Evolutionary conservation across 768 basidiomycete species (phyloP), one percentile per base, ranked within the genome.

Genomic region (Termitomyces sp.): DNA sequence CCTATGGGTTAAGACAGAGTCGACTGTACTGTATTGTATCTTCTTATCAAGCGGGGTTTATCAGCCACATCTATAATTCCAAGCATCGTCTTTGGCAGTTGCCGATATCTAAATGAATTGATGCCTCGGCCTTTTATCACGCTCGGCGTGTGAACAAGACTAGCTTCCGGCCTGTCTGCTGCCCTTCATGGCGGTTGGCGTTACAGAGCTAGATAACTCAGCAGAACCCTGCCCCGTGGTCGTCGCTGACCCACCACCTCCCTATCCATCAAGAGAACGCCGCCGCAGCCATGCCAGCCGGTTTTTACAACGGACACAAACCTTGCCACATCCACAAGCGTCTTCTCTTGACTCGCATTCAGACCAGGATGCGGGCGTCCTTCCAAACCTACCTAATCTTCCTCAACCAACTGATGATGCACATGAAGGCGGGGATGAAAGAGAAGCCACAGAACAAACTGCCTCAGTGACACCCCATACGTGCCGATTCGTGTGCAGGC

Each of bases 191-290:
- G 54, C 39, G 33, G 36, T 50, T 24, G 57, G 46, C 49, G 50
- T 59, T 11, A 9, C 39, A 33, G 54, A 55, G 2, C 11, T 51
- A 7, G 27, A 9, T 18, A 12, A 31, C 12, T 4, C 54, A 22
- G 16, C 47, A 41, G 57, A 58, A n/a, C 3, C 61, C 22, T 58
- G 58, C 16, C 6, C 30, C 13, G 50, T 55, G 22, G 53, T 24
- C 46, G 54, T 54, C 13, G 46, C 31, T 16, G 88, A 90, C 63
- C 88, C 88, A 3, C 88, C 88, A 11, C 88, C 88, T 0, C 88
- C 88, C 2, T 90, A 90, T 69, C 88, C 87, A 41, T 72, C 75
- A 3, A 68, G 72, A 46, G 70, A 78, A 59, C 75, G 83, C 22
- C 79, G 81, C 57, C 70, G 7, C 71, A 72, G 47, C 63, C 67